Conservation (phyloP, 2,329 filamentous ascomycete genomes). For the Alternaria solani region DNA sequence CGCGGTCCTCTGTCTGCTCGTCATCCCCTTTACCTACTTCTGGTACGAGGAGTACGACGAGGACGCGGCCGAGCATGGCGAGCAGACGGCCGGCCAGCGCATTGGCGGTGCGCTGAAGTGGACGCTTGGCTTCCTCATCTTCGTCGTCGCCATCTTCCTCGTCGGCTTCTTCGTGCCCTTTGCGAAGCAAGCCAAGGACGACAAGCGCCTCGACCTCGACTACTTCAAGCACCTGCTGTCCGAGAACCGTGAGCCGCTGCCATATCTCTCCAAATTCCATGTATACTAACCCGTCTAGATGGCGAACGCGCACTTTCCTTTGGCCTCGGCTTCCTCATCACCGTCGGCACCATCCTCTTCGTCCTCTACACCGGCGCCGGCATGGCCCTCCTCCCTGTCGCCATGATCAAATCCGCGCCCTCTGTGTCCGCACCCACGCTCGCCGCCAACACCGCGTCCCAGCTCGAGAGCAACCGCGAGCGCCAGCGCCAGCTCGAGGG, state of each 20-base stretch:
- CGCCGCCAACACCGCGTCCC: conserved; percentile 77
- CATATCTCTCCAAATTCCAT: neutral
- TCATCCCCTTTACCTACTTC: conserved; percentile 97
- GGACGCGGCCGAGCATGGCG: conserved; percentile 80
- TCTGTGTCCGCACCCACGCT: conserved; percentile 83
- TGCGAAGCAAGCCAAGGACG: conserved; percentile 68
- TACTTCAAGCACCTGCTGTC: conserved; percentile 87
- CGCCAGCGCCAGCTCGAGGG: conserved; percentile 90
- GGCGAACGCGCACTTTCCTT: conserved; percentile 94
- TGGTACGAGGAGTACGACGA: conserved; percentile 98
- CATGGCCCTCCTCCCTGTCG: conserved; percentile 85
- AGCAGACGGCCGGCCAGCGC: conserved; percentile 73
- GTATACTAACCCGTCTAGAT: conserved; percentile 56
- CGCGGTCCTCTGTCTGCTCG: conserved; percentile 83
- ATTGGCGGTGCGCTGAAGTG: conserved; percentile 90
- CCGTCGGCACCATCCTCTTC: conserved; percentile 85
- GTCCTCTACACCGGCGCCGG: conserved; percentile 88
- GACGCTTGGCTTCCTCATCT: conserved; percentile 81
- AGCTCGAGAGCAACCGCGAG: conserved; percentile 87
- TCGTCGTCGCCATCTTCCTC: conserved; percentile 84
- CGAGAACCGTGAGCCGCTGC: conserved; percentile 71
- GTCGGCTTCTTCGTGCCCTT: conserved; percentile 94
- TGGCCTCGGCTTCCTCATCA: conserved; percentile 85
- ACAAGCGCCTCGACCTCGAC: conserved; percentile 79
- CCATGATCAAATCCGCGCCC: conserved; percentile 90